Base-by-base conservation (phyloP, 2,329 filamentous ascomycete genomes). In the Colletotrichum noveboracense region DNA sequence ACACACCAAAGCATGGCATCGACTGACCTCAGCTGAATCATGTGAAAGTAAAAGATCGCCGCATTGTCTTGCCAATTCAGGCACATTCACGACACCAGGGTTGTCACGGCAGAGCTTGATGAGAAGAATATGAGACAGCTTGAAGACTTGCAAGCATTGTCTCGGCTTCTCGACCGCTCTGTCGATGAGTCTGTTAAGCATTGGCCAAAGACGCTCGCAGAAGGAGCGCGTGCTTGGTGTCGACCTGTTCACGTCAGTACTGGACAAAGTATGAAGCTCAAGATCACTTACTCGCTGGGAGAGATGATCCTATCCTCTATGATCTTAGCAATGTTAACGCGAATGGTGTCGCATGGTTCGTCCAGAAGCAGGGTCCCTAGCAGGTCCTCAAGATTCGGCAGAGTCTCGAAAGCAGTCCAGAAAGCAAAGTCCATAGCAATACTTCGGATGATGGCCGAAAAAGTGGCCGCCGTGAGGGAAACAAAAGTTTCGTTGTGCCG, bases 181-280 rank as follows among this genome's bases (percentile, higher is more conserved):
- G 18, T 81, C 83, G 8, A 88, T 79, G 32, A 88, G 80, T 14
- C 79, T 80, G 9, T 82, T 82, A 12, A 87, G 77, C 10, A 87
- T 77, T 2, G 88, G 86, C 89, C 89, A 90, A 75, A 91, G 87
- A 38, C 87, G 84, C 18, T 84, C 81, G 16, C 85, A 84, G 70
- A 90, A 87, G 14, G 85, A 84, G 5, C 82, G 76, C 5, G 85
- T 79, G 12, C 80, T 79, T 14, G 85, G 81, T 16, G 78, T 77
- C 7, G 79, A 77, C 75, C 79, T 76, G 73, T 80, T 75, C 76
- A 60, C 66, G 68, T 79, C 28, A 32, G 30, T 32, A 1, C 64
- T 65, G 21, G 30, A 28, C 48, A 76, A 48, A 30, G 70, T 75
- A 64, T 77, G 79, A 12, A 48, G 68, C 60, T 77, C 30, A 26